A percentile compares a stretch with the other conserved stretches of the same genome.
Conservation (phyloP, 176 grass and related monocot species). For the Eragrostis curvula region DNA sequence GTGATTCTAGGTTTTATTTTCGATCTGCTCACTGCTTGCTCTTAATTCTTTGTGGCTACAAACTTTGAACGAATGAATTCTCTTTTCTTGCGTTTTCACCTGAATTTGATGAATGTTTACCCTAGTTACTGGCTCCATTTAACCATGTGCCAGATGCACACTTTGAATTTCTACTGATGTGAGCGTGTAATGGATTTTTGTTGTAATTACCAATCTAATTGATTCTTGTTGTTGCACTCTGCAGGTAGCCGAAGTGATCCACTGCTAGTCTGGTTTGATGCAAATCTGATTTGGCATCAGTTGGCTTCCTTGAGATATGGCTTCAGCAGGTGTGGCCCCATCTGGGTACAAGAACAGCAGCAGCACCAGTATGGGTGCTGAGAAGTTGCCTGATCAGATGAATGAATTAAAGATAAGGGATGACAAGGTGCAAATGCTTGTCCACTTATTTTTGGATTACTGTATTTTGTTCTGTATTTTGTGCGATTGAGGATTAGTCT, state of each 20-base stretch:
- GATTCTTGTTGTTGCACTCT: neutral
- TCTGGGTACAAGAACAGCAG: slow-evolving; percentile 53
- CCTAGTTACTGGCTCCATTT: too few species aligned
- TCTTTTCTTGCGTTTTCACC: neutral
- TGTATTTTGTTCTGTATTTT: neutral
- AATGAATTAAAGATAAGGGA: slow-evolving; percentile 78
- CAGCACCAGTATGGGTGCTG: slow-evolving; percentile 47
- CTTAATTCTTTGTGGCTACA: neutral
- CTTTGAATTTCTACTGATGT: neutral
- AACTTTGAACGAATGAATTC: neutral
- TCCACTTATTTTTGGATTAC: neutral
- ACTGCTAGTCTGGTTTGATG: slow-evolving; percentile 32
- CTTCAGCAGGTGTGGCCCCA: slow-evolving; percentile 50
- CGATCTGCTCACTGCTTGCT: neutral
- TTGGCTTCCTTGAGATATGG: slow-evolving; percentile 48
- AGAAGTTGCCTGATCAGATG: slow-evolving; percentile 68
- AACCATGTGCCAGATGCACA: neutral
- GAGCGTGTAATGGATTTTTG: neutral
- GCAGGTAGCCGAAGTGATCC: slow-evolving; percentile 23
- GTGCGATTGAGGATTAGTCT: neutral
- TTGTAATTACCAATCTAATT: neutral
- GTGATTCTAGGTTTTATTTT: neutral
- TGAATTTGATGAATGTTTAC: neutral
- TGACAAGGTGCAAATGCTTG: slow-evolving; percentile 55
- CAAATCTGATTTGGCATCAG: slow-evolving; percentile 11